Base-by-base conservation (phyloP, 2,329 filamentous ascomycete genomes). In the Alternaria tenuissima region DNA sequence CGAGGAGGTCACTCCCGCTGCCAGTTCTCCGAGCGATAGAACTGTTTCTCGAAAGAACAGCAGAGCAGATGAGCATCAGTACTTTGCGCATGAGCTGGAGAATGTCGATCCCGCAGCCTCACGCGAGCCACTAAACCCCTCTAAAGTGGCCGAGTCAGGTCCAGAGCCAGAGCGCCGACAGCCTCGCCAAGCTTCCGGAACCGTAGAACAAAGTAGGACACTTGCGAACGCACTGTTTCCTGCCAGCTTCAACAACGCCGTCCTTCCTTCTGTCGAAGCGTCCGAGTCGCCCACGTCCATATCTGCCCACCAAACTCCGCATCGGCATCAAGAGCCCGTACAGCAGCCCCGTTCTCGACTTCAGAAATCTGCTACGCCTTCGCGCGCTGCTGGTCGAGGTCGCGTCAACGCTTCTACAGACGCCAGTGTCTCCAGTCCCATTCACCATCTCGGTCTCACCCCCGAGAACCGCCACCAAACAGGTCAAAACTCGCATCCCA, bases 151-250 rank as follows among this genome's bases (percentile, higher is more conserved):
- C 22, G 53, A 52, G 48, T 46, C 53, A 59, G 30, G 59, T n/a
- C 59, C 51, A 54, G 22, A 43, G 38, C 51, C 49, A 57, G 57
- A 49, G 51, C 42, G 51, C 42, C 54, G 36, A 22, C 65, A 64
- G 63, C 63, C 63, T 66, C 62, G 65, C 63, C 69, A 72, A 72
- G 69, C 32, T 12, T 60, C 61, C 9, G 16, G 44, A 38, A 43
- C 57, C 43, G 58, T 63, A 42, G 46, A 46, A 41, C 67, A 62
- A 64, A 62, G 55, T 24, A 62, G 52, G 41, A 28, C 24, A 39
- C 58, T 65, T 26, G 55, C 55, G 39, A 24, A 61, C 34, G 52
- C 46, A 16, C 62, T 62, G 16, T 63, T 61, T 42, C 48, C 60
- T 18, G 24, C 41, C 22, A 12, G 55, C 55, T 16, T 55, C 43